phyloP scores from a whole-genome alignment of 176 grass and related monocot species.

The Oryza officinalis region DNA sequence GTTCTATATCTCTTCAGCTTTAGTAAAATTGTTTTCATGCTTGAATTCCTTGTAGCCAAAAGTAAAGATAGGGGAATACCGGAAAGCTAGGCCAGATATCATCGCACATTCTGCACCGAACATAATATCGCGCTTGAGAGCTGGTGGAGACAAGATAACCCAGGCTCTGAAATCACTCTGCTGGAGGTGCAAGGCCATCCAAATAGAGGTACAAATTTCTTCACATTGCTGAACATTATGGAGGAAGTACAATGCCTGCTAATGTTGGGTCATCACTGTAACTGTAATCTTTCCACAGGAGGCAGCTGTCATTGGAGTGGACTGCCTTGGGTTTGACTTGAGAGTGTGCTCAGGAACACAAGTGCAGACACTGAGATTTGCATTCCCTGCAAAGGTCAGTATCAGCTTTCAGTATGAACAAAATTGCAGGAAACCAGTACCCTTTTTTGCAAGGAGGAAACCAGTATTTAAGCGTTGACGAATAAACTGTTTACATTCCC shows the following conservation, averaged over 20 bases:
- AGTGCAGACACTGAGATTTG: conserved; percentile 85
- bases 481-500: background rate
- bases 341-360: conserved; percentile 87
- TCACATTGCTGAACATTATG: conserved; percentile 17
- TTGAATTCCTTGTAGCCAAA: conserved; percentile 45
- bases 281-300: conserved; percentile 50
- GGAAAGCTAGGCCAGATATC: conserved; percentile 71
- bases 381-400: conserved; percentile 64
- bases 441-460: background rate
- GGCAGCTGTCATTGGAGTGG: conserved; percentile 72
- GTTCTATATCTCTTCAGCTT: background rate
- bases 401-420: background rate
- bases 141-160: conserved; percentile 77
- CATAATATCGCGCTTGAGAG: conserved; percentile 74
- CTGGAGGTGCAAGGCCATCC: conserved; percentile 68
- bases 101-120: conserved; percentile 74
- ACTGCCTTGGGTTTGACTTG: conserved; percentile 89
- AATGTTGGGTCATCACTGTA: background rate
- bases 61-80: conserved; percentile 69
- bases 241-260: background rate
- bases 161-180: conserved; percentile 84
- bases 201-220: conserved; percentile 67
- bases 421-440: background rate
- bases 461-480: background rate
- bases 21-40: background rate